Conservation (phyloP, 2,329 filamentous ascomycete species). For the Tolypocladium endophyticum region DNA sequence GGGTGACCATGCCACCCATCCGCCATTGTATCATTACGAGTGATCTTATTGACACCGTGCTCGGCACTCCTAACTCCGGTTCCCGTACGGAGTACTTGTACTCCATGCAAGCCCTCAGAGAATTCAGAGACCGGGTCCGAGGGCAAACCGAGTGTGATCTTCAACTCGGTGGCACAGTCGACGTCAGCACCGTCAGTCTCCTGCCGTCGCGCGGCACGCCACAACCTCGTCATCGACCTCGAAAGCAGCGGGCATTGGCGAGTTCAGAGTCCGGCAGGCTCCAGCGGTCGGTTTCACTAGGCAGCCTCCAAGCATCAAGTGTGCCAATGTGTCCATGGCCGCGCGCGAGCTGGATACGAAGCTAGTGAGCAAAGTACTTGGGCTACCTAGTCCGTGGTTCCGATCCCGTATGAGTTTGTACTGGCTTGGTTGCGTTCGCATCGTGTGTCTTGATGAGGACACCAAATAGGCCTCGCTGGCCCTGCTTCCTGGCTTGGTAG, state of each 20-base stretch:
- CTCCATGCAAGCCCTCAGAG: background rate
- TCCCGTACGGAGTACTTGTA: background rate
- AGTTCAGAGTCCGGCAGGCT: background rate
- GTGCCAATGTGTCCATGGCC: background rate
- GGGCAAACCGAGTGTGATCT: background rate
- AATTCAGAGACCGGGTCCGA: background rate
- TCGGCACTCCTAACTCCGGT: background rate
- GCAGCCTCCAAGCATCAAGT: background rate
- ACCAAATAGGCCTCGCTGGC: background rate
- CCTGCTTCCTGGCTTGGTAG: background rate
- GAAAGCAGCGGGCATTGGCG: background rate
- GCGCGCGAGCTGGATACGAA: background rate
- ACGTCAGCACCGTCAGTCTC: background rate
- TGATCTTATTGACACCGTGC: background rate
- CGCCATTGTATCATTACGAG: background rate
- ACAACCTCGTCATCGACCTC: background rate
- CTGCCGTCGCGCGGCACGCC: background rate
- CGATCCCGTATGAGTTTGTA: background rate
- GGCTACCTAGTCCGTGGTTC: background rate
- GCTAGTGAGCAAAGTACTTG: background rate
- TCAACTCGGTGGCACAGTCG: background rate
- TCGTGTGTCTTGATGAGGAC: background rate
- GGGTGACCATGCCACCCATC: background rate
- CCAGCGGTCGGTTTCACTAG: background rate
- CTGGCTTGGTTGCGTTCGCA: background rate